A percentile compares a stretch with the other conserved stretches of the same genome.
Evolutionary conservation across 2,329 filamentous ascomycete genomes (phyloP).

Genomic region (Calycina marina): DNA sequence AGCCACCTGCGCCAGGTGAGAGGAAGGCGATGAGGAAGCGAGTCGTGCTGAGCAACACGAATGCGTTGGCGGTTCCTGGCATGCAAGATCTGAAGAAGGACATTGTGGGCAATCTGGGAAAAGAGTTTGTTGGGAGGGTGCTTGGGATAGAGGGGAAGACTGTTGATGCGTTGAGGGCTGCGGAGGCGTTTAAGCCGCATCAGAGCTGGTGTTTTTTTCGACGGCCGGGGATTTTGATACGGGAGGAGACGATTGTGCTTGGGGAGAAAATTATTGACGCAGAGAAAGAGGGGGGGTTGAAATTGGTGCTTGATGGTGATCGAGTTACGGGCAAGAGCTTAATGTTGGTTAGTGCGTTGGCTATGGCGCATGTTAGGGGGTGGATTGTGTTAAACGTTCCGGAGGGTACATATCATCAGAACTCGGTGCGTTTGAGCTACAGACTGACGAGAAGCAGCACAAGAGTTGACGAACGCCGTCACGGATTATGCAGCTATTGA

Average conservation of each 20-base stretch:
- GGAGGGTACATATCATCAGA: constrained; percentile 48
- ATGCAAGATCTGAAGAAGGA: constrained; percentile 44
- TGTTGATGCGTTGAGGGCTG: constrained; percentile 67
- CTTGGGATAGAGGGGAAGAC: constrained; percentile 52
- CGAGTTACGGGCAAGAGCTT: constrained; percentile 76
- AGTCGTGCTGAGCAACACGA: constrained; percentile 86
- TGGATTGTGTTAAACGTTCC: constrained; percentile 87
- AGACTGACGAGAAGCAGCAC: constrained; percentile 33
- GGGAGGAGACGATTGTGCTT: constrained; percentile 63
- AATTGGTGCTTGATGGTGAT: constrained; percentile 58
- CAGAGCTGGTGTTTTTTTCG: constrained; percentile 84
- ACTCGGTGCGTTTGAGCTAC: constrained; percentile 5
- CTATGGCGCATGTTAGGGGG: constrained; percentile 64
- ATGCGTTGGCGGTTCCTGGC: constrained; percentile 64
- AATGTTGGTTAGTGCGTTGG: constrained; percentile 68
- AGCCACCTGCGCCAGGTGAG: constrained; percentile 59
- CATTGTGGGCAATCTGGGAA: constrained; percentile 38
- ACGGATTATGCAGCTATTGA: constrained; percentile 66
- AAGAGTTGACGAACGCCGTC: constrained; percentile 66
- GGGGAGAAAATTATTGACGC: constrained; percentile 44
- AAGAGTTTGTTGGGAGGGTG: constrained; percentile 40
- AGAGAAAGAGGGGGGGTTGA: constrained; percentile 37
- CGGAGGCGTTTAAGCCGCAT: constrained; percentile 79
- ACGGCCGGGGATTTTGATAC: constrained; percentile 62
- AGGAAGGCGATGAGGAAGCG: constrained; percentile 77